Evolutionary conservation across 1,284 basidiomycete species (phyloP), one percentile per base, ranked within the genome.

Genomic region (Flammula alnicola): DNA sequence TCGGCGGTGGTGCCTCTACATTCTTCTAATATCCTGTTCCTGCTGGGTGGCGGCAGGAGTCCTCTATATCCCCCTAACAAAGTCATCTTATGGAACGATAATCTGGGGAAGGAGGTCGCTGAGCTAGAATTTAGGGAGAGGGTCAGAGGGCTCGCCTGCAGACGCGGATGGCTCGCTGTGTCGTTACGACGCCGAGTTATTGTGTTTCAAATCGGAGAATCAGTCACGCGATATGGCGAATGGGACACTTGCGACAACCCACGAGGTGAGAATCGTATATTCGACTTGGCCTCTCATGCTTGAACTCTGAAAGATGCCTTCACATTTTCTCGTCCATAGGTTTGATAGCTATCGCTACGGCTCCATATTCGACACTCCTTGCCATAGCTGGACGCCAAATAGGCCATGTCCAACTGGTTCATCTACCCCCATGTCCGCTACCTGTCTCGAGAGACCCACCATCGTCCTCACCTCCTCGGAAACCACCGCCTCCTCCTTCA

Each of bases 11-110:
- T 92, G 3, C 91, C 93, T 1, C 72, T 94, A 45, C 92, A 95
- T 60, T 79, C 84, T 17, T 89, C 93, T 3, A 94, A 93, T 51
- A 74, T 98, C 25, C 73, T 97, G 37, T 94, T 95, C 65, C 83
- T 98, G 31, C 79, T 96, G 56, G 95, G 95, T 39, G 95, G 95
- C 40, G 93, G 94, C 23, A 77, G 84, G 42, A 89, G 88, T 63
- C 95, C 95, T n/a, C 78, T 92, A 5, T 98, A 94, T 69, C 87
- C 95, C 22, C 92, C 91, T 20, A 98, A 98, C 75, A 98, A 97
- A 74, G 91, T 95, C 38, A 79, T 97, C 48, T 69, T 98, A 38
- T 97, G 91, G 86, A 89, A 97, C 69, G 92, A 94, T 69, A 78
- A 77, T 2, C 71, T 80, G 1, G 85, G 83, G 3, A 72, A 76